These are phyloP conservation scores for Vitis rupestris DNA, from an alignment of 164 flowering plant genomes.

Conservation along the genomic window DNA sequence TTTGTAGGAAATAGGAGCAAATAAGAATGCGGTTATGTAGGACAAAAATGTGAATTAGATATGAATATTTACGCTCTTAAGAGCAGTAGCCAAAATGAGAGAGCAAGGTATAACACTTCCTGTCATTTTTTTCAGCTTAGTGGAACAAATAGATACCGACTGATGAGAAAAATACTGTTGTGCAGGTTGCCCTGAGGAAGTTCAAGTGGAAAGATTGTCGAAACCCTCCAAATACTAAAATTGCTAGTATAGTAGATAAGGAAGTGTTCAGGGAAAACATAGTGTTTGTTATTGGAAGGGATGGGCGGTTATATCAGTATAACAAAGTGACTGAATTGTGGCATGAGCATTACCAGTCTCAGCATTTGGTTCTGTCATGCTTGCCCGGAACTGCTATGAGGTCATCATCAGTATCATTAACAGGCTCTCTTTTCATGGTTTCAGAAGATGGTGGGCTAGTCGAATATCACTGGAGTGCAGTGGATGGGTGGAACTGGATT, in stretches of 20 bases:
- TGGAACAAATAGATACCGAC: not conserved
- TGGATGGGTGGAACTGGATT: conserved; percentile 86
- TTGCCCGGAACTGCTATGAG: conserved; percentile 69
- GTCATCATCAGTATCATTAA: conserved; percentile 41
- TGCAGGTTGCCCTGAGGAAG: conserved; percentile 64
- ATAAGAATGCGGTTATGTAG: too few relatives aligned
- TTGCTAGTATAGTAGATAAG: conserved; percentile 75
- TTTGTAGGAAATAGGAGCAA: too few relatives aligned
- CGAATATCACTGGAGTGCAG: conserved; percentile 70
- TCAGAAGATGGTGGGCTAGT: conserved; percentile 74
- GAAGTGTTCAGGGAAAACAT: conserved; percentile 67
- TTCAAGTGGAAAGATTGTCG: conserved; percentile 86
- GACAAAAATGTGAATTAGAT: too few relatives aligned
- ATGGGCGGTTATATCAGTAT: conserved; percentile 79
- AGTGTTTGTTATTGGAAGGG: conserved; percentile 66
- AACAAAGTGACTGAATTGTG: conserved; percentile 80
- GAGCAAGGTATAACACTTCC: too few relatives aligned
- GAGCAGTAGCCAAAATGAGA: too few relatives aligned
- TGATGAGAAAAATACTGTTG: not conserved
- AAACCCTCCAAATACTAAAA: conserved; percentile 52
- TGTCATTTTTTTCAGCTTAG: not conserved
- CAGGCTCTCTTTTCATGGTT: conserved; percentile 80
- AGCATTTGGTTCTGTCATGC: conserved; percentile 67
- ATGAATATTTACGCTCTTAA: too few relatives aligned
- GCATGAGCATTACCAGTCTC: conserved; percentile 88